These are phyloP conservation scores for Boletellus emodensis DNA, from an alignment of 768 basidiomycete genomes.

Conservation along the genomic window DNA sequence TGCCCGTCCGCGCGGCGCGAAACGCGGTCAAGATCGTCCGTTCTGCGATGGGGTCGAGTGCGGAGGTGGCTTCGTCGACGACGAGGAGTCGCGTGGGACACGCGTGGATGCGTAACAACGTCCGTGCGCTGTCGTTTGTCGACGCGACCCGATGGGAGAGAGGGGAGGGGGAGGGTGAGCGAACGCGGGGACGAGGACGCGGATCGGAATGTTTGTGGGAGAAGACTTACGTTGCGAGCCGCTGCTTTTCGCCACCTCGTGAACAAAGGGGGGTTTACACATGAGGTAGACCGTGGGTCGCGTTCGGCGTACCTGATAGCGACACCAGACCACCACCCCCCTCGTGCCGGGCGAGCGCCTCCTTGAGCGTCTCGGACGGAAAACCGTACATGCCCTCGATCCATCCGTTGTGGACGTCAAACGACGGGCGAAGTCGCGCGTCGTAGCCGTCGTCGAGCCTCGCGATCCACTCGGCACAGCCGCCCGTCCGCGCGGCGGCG, in stretches of 20 bases:
- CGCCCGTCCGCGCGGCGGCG: conserved; percentile 30
- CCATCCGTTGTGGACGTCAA: conserved; percentile 20
- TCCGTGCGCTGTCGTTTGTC: conserved; percentile 46
- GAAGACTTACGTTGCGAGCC: conserved; percentile 42
- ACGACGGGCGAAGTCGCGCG: conserved; percentile 29
- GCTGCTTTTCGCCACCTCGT: conserved; percentile 45
- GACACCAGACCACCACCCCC: conserved; percentile 21
- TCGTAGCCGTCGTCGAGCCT: conserved; percentile 30
- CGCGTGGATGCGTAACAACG: conserved; percentile 37
- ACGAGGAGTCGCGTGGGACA: conserved; percentile 44
- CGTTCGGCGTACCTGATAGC: conserved; percentile 15
- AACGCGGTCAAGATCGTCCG: conserved; percentile 42
- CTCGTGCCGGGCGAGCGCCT: conserved; percentile 21
- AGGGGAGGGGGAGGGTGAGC: background rate
- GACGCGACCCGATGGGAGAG: no score
- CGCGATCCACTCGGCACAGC: conserved; percentile 31
- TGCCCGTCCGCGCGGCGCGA: conserved; percentile 36
- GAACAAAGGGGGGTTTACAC: no score
- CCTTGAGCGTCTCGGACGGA: conserved; percentile 19
- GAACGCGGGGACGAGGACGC: background rate
- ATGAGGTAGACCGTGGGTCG: no score
- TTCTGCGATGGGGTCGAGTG: conserved; percentile 54
- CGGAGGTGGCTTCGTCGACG: conserved; percentile 57
- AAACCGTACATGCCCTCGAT: conserved; percentile 15
- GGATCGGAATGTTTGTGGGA: background rate